A percentile compares a stretch with the other conserved stretches of the same genome.
phyloP scores from a whole-genome alignment of 2,329 filamentous ascomycete species.

The Penicillium sp. region DNA sequence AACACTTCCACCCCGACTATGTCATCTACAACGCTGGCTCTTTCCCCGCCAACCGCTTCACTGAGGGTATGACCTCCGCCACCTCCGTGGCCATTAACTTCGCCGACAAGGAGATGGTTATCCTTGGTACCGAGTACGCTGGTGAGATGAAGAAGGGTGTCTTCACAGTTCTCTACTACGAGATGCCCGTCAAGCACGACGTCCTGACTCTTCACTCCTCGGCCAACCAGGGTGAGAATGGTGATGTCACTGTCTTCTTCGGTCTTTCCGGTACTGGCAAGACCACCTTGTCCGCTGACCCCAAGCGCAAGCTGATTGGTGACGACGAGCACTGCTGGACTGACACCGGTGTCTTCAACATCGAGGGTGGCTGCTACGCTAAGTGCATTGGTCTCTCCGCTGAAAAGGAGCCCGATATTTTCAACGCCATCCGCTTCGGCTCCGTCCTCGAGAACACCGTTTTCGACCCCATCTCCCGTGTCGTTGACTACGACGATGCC shows the following conservation, averaged over 20 bases:
- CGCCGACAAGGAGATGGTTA: constrained; percentile 99
- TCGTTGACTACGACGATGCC: constrained; percentile 91
- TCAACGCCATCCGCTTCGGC: constrained; percentile 90
- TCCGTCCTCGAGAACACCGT: constrained; percentile 98
- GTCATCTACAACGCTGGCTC: constrained; percentile 99
- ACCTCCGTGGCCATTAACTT: constrained; percentile 99
- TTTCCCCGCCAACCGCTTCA: constrained; percentile 98
- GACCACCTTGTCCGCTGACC: constrained; percentile 95
- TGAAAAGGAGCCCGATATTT: constrained; percentile 99
- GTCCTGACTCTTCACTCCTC: constrained; percentile 97
- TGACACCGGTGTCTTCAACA: constrained; percentile 97
- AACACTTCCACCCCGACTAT: constrained; percentile 98
- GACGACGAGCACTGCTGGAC: constrained; percentile 99
- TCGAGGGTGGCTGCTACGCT: constrained; percentile 98
- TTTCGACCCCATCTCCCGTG: constrained; percentile 84
- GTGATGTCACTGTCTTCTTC: constrained; percentile 99
- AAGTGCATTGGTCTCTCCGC: constrained; percentile 97
- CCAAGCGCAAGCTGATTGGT: constrained; percentile 92
- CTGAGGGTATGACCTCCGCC: constrained; percentile 96
- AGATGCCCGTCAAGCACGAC: constrained; percentile 99
- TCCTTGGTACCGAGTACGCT: constrained; percentile 97
- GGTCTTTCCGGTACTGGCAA: constrained; percentile 97
- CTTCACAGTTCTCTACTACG: constrained; percentile 99
- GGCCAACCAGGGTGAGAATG: constrained; percentile 90
- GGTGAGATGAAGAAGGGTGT: constrained; percentile 98